Conservation (phyloP, 2,329 filamentous ascomycete species). For the Penicillium sp. region DNA sequence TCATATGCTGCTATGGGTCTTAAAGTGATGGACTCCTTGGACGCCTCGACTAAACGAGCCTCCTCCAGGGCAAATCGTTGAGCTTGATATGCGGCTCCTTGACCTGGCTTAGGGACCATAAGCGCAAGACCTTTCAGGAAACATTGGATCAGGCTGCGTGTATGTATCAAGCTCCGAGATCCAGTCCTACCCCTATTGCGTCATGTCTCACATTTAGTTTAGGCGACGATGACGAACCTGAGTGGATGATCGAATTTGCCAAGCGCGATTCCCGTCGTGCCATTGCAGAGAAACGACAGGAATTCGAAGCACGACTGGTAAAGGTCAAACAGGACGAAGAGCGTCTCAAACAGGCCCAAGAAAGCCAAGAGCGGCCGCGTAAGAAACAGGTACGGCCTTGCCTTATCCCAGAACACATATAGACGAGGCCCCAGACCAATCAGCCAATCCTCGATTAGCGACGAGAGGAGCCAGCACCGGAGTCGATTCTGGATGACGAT, state of each 20-base stretch:
- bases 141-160: conserved; percentile 52
- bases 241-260: conserved; percentile 83
- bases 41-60: background rate
- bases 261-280: conserved; percentile 69
- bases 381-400: conserved; percentile 52
- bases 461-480: conserved; percentile 22
- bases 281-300: conserved; percentile 68
- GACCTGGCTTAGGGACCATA: conserved; percentile 88
- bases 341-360: conserved; percentile 59
- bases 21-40: too few relatives aligned
- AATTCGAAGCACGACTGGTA: conserved; percentile 73
- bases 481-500: conserved; percentile 54
- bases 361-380: conserved; percentile 51
- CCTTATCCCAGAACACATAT: background rate
- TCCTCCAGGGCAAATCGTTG: conserved; percentile 76
- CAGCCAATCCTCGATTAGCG: conserved; percentile 32
- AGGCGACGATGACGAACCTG: conserved; percentile 73
- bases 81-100: conserved; percentile 87
- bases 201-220: conserved; percentile 3
- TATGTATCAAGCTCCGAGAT: conserved; percentile 26
- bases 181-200: conserved; percentile 3
- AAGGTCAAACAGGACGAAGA: conserved; percentile 65
- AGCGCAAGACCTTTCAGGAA: conserved; percentile 64
- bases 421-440: background rate
- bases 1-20: conserved; percentile 3